Conservation (phyloP, 306 rosid genomes). For the Trifolium dubium region DNA sequence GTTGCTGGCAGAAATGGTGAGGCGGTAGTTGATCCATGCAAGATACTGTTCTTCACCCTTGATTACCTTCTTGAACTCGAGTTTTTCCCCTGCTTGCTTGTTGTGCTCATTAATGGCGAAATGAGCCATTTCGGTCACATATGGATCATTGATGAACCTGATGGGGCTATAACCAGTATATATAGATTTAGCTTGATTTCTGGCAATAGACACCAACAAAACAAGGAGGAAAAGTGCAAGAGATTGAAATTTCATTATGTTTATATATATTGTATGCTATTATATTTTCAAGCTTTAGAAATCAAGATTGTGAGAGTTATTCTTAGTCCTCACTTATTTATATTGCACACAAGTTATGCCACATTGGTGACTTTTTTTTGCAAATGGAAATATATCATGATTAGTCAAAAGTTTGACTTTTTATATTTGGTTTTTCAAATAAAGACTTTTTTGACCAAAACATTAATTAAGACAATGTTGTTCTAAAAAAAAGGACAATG, state of each 20-base stretch:
- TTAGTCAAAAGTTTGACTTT: too few species aligned
- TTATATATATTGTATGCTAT: background rate
- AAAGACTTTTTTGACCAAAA: too few species aligned
- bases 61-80: conserved; percentile 37
- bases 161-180: background rate
- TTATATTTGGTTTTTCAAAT: too few species aligned
- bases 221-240: background rate
- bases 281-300: background rate
- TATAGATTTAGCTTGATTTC: background rate
- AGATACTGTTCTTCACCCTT: conserved; percentile 42
- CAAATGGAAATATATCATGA: background rate
- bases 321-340: background rate
- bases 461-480: too few species aligned
- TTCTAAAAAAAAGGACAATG: too few species aligned
- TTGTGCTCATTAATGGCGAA: conserved; percentile 31
- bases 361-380: background rate
- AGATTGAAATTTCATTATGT: background rate
- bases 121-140: background rate
- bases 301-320: background rate
- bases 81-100: conserved; percentile 15
- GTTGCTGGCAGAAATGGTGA: conserved; percentile 32
- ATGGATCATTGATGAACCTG: background rate
- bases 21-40: conserved; percentile 26
- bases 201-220: background rate
- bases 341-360: background rate